Evolutionary conservation across 345 rosid species (phyloP).

Genomic region (Sonneratia alba): DNA sequence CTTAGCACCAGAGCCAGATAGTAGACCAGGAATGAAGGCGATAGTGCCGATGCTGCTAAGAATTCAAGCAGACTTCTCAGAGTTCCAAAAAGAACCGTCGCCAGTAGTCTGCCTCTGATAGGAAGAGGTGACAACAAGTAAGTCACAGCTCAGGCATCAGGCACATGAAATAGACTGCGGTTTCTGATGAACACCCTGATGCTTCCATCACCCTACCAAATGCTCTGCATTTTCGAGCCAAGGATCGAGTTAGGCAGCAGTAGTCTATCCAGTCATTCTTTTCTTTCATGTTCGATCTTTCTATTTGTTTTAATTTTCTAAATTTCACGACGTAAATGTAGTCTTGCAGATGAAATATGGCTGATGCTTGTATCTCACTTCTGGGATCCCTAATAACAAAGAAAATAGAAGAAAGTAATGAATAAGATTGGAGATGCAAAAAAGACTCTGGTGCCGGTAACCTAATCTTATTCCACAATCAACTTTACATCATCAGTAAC

Average conservation of each 20-base stretch:
- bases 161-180: background rate
- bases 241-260: background rate
- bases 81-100: background rate
- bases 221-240: too few species aligned
- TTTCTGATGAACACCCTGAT: background rate
- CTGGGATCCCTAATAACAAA: too few species aligned
- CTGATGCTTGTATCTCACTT: too few species aligned
- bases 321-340: background rate
- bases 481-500: background rate
- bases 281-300: too few species aligned
- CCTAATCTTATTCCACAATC: background rate
- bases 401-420: background rate
- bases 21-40: constrained; percentile 34
- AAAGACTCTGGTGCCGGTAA: background rate
- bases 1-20: constrained; percentile 22
- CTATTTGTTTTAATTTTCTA: too few species aligned
- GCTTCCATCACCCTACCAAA: background rate
- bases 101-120: background rate
- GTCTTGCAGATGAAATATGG: background rate
- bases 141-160: background rate
- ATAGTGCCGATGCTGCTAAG: constrained; percentile 23
- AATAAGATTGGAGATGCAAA: background rate
- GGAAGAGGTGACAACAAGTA: background rate
- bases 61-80: constrained; percentile 17
- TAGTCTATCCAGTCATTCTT: background rate